Evolutionary conservation across 192 early-diverging fungal genomes (phyloP), one percentile per base, ranked within the genome.

Genomic region (Neocallimastix lanati): DNA sequence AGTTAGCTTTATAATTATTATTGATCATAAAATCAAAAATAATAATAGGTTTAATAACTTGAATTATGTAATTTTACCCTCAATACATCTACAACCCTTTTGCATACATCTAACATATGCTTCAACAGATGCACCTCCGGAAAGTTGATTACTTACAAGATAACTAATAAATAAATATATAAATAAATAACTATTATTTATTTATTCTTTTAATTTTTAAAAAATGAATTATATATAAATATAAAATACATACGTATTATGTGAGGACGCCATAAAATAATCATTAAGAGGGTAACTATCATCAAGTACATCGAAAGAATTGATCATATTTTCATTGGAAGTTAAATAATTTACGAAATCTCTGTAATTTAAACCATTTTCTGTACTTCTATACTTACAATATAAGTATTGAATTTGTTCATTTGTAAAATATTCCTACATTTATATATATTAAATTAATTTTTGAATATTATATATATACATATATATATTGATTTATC

Each of bases 11-110:
- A n/a, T n/a, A n/a, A n/a, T n/a, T n/a, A n/a, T n/a, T n/a, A n/a
- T n/a, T n/a, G n/a, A n/a, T n/a, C n/a, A n/a, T n/a, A n/a, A n/a
- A n/a, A n/a, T n/a, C n/a, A n/a, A n/a, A n/a, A n/a, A n/a, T n/a
- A n/a, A n/a, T n/a, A n/a, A n/a, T n/a, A n/a, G n/a, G n/a, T n/a
- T n/a, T n/a, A n/a, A n/a, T n/a, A n/a, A n/a, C n/a, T n/a, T n/a
- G n/a, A n/a, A n/a, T n/a, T n/a, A n/a, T n/a, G n/a, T n/a, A n/a
- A n/a, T n/a, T 83, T 38, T 38, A 86, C 92, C 82, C 84, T 96
- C 95, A n/a, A 96, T 86, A 84, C 95, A 96, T 29, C 94, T 89
- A 81, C 94, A 96, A 15, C 96, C 96, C 15, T 88, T 84, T 81
- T 93, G 92, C 76, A 97, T 84, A 16, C 93, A 94, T 28, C 94